Evolutionary conservation across 1,139 yeast species (phyloP), one percentile per base, ranked within the genome.

Genomic region (Scheffersomyces stambukii): DNA sequence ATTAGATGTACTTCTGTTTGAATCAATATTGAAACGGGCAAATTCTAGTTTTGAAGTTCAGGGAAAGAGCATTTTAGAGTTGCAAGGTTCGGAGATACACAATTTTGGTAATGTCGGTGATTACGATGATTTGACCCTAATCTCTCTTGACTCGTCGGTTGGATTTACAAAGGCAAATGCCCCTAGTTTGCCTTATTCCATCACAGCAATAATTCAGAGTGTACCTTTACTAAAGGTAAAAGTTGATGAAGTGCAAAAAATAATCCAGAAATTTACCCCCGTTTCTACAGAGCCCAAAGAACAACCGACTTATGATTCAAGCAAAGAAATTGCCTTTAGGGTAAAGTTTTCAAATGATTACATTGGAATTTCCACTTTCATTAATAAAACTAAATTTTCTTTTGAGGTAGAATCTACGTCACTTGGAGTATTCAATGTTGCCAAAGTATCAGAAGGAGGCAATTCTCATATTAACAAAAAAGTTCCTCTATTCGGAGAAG

Each of bases 401-500:
- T 42, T 63, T 26, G 72, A 59, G 34, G 30, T 57, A 2, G 70
- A 63, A 29, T 48, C 48, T 4, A 35, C 50, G 1, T 35, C 49
- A 1, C 24, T 47, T 16, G 48, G 52, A 9, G 27, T 43, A 15
- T 41, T 37, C 27, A 59, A 59, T 37, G 46, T 60, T 12, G 45
- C 49, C 3, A 34, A 16, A 35, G 20, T 24, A 32, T n/a, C n/a
- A n/a, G n/a, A n/a, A n/a, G n/a, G n/a, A n/a, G n/a, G n/a, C n/a
- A n/a, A n/a, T n/a, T 2, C 32, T 24, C 19, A 23, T 10, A 8
- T 25, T 13, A 16, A 14, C 14, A 6, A 29, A 11, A 33, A 25
- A 21, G 62, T 52, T 11, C 59, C 60, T 1, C 39, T 57, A 1
- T 50, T 50, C 36, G 78, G 77, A 1, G 62, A 58, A 10, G 24